These are phyloP conservation scores for Corylus avellana DNA, from an alignment of 306 rosid genomes.

Conservation along the genomic window DNA sequence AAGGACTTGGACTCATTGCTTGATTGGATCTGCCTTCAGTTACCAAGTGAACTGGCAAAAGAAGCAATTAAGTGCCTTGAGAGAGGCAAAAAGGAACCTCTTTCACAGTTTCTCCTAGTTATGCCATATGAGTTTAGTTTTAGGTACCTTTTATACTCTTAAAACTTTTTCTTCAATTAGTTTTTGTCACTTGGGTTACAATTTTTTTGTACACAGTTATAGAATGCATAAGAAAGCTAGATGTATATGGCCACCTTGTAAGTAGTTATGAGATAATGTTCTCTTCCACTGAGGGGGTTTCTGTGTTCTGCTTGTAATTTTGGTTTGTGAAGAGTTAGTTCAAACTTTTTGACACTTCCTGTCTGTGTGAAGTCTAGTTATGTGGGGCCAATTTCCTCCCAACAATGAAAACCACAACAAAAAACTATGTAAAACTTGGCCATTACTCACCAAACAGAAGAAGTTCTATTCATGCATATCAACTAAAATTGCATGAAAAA, in stretches of 20 bases:
- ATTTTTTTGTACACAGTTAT: slow-evolving; percentile 54
- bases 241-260: slow-evolving; percentile 24
- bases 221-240: slow-evolving; percentile 12
- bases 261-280: slow-evolving; percentile 18
- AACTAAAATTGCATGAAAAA: too few relatives aligned
- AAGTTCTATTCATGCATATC: too few relatives aligned
- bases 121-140: slow-evolving; percentile 86
- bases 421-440: too few relatives aligned
- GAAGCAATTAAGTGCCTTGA: slow-evolving; percentile 79
- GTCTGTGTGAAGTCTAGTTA: background rate
- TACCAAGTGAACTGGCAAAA: slow-evolving; percentile 84
- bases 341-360: background rate
- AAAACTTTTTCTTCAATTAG: slow-evolving; percentile 1
- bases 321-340: background rate
- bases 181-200: slow-evolving; percentile 31
- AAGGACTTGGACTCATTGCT: slow-evolving; percentile 88
- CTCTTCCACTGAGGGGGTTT: background rate
- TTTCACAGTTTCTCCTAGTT: slow-evolving; percentile 73
- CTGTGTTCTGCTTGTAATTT: background rate
- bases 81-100: slow-evolving; percentile 51
- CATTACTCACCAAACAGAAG: too few relatives aligned
- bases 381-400: background rate
- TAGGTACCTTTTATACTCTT: slow-evolving; percentile 80
- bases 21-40: slow-evolving; percentile 92
- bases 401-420: background rate